phyloP scores from a whole-genome alignment of 805 yeast genomes.

The Zygosaccharomyces siamensis region DNA sequence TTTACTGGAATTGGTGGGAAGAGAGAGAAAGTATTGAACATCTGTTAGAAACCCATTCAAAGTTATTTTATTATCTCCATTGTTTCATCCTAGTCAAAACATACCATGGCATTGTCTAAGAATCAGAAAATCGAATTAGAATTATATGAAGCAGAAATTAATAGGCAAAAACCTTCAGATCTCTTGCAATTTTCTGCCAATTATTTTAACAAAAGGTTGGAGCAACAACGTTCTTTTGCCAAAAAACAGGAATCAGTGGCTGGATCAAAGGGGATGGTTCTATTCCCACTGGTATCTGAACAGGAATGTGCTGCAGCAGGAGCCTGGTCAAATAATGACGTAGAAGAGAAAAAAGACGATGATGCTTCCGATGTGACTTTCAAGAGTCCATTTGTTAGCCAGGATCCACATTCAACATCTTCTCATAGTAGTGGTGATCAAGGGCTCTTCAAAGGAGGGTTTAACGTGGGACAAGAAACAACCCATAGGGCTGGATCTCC shows the following conservation, averaged over 20 bases:
- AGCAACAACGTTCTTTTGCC: slow-evolving; percentile 50
- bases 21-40: neutral
- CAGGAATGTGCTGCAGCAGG: slow-evolving; percentile 33
- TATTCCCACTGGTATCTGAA: slow-evolving; percentile 39
- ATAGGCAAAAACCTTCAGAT: slow-evolving; percentile 56
- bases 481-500: slow-evolving; percentile 17
- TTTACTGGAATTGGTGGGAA: neutral
- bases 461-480: slow-evolving; percentile 25
- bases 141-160: slow-evolving; percentile 55
- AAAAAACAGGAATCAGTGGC: slow-evolving; percentile 43
- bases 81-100: neutral
- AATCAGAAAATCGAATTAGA: slow-evolving; percentile 46
- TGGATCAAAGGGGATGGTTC: slow-evolving; percentile 44
- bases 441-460: slow-evolving; percentile 29
- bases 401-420: slow-evolving; percentile 53
- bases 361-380: slow-evolving; percentile 34
- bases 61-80: neutral
- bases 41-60: neutral
- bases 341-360: slow-evolving; percentile 6
- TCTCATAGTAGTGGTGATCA: slow-evolving; percentile 7
- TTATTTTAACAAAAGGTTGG: slow-evolving; percentile 60
- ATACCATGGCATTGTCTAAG: slow-evolving; percentile 17
- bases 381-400: slow-evolving; percentile 58
- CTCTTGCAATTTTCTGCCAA: slow-evolving; percentile 71
- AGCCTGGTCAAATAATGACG: slow-evolving; percentile 17